phyloP scores from a whole-genome alignment of 1,284 basidiomycete species.

The Anthracocystis panici-leucophaei region DNA sequence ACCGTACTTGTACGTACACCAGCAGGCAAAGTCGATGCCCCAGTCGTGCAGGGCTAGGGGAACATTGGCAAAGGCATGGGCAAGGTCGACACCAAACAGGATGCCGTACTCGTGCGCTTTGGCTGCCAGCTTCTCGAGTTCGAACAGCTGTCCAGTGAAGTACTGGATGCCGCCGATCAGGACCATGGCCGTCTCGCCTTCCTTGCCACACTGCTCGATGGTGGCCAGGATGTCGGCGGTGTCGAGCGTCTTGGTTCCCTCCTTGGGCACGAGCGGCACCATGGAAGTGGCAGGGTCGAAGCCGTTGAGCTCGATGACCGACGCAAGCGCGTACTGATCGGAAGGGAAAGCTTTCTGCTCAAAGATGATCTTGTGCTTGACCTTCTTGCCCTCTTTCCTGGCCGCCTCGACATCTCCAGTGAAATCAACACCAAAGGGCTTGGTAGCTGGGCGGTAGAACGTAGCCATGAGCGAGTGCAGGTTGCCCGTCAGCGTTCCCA shows the following conservation, averaged over 20 bases:
- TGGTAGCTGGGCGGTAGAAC: constrained; percentile 87
- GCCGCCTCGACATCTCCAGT: constrained; percentile 35
- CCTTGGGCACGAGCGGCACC: constrained; percentile 81
- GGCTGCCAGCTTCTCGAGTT: constrained; percentile 83
- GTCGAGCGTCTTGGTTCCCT: constrained; percentile 86
- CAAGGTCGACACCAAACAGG: constrained; percentile 93
- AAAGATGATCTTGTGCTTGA: constrained; percentile 89
- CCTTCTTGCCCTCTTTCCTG: constrained; percentile 34
- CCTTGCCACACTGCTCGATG: constrained; percentile 73
- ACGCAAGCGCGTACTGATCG: constrained; percentile 95
- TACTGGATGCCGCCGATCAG: constrained; percentile 76
- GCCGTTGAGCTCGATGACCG: constrained; percentile 85
- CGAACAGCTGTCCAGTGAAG: constrained; percentile 96
- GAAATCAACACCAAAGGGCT: constrained; percentile 45
- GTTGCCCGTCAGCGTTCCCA: constrained; percentile 93
- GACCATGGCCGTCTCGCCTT: constrained; percentile 62
- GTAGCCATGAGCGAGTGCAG: constrained; percentile 92
- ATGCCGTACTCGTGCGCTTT: constrained; percentile 83
- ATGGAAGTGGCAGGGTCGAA: constrained; percentile 81
- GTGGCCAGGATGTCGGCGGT: constrained; percentile 87
- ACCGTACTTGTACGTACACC: constrained; percentile 77
- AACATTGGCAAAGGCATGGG: constrained; percentile 94
- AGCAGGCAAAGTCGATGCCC: constrained; percentile 88
- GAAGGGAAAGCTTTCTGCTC: constrained; percentile 95
- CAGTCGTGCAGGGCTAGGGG: constrained; percentile 89